Evolutionary conservation across 768 basidiomycete species (phyloP).

Genomic region (Hericium rajendrae): DNA sequence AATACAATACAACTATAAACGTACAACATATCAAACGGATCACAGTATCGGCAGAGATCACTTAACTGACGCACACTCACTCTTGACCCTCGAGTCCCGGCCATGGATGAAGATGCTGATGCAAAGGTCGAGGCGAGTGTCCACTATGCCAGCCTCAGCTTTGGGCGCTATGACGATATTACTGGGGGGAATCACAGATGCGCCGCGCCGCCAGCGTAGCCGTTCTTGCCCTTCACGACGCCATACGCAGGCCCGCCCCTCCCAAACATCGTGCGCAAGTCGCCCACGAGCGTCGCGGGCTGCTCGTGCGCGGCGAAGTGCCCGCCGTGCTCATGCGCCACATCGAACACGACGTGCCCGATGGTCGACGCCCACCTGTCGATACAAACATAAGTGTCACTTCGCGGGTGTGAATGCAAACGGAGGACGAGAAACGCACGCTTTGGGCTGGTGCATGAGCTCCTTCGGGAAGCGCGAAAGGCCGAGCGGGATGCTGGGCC

Average conservation of each 20-base stretch:
- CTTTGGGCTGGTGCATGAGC: constrained; percentile 24
- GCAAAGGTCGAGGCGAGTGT: no score
- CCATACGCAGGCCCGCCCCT: constrained; percentile 39
- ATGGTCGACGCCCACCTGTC: constrained; percentile 22
- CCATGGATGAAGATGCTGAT: background rate
- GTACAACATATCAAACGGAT: no score
- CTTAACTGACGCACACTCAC: no score
- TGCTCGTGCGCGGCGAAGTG: constrained; percentile 50
- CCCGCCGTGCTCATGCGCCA: constrained; percentile 40
- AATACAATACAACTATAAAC: no score
- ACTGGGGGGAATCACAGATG: no score
- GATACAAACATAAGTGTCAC: background rate
- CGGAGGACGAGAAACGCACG: constrained; percentile 22
- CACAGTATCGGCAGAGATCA: no score
- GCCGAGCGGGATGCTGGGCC: constrained; percentile 34
- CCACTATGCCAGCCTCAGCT: no score
- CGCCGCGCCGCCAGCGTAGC: constrained; percentile 20
- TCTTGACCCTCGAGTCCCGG: no score
- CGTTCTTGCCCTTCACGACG: constrained; percentile 35
- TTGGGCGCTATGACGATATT: no score
- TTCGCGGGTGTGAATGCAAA: background rate
- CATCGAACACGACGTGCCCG: constrained; percentile 36
- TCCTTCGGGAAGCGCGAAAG: constrained; percentile 48
- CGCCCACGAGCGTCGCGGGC: constrained; percentile 34
- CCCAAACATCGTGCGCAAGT: constrained; percentile 49